Percentiles rank a stretch among this genome's conserved stretches.
Evolutionary conservation across 306 rosid species (phyloP).

Genomic region (Cucurbita moschata): DNA sequence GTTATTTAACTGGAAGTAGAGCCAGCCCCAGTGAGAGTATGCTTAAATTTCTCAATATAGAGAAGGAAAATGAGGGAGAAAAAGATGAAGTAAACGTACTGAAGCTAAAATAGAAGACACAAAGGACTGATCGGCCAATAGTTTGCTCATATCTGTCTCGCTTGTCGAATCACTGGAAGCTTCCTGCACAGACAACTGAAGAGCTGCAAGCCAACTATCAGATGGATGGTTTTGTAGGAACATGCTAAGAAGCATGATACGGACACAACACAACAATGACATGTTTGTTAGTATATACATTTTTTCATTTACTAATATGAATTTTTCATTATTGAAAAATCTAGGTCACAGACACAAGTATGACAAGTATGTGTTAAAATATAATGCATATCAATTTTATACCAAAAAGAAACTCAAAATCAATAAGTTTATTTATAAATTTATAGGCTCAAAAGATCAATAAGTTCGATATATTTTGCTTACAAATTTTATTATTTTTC

Average conservation of each 20-base stretch:
- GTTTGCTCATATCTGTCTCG: slow-evolving; percentile 65
- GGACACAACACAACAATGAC: too few species aligned
- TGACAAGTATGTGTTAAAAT: too few species aligned
- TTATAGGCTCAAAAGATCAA: too few species aligned
- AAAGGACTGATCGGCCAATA: slow-evolving; percentile 88
- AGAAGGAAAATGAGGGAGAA: neutral
- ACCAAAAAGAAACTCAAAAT: too few species aligned
- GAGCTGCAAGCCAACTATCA: slow-evolving; percentile 39
- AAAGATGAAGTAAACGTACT: slow-evolving; percentile 28
- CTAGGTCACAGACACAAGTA: too few species aligned
- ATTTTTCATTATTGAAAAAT: too few species aligned
- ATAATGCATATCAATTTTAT: too few species aligned
- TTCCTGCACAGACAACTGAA: slow-evolving; percentile 73
- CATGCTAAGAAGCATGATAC: neutral
- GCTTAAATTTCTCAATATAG: neutral
- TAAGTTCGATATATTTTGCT: too few species aligned
- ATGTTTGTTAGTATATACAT: too few species aligned
- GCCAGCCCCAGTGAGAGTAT: neutral
- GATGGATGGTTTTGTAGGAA: neutral
- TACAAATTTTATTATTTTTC: too few species aligned
- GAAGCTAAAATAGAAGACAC: slow-evolving; percentile 90
- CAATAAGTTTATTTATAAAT: too few species aligned
- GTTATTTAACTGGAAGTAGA: slow-evolving; percentile 2
- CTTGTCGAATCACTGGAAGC: slow-evolving; percentile 43
- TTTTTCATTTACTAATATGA: too few species aligned